A percentile compares a stretch with the other conserved stretches of the same genome.
Conservation (phyloP, 1,284 basidiomycete genomes). For the Pseudozyma thailandica region DNA sequence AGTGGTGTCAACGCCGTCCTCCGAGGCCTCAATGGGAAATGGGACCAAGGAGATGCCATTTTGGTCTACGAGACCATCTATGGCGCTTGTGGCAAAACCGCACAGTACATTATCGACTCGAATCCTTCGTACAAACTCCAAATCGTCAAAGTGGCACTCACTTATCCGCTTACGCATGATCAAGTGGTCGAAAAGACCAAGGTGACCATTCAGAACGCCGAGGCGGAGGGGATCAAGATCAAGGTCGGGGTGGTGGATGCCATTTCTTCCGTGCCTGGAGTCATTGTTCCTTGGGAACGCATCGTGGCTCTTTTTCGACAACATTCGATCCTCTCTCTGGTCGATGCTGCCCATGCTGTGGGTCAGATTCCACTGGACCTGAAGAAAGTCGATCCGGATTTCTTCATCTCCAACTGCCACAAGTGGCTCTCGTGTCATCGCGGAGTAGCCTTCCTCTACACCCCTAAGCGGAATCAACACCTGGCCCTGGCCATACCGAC, state of each 20-base stretch:
- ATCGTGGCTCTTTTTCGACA: slow-evolving; percentile 69
- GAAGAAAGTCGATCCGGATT: slow-evolving; percentile 59
- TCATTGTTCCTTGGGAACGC: slow-evolving; percentile 81
- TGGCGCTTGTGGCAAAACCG: slow-evolving; percentile 57
- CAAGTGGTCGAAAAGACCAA: slow-evolving; percentile 61
- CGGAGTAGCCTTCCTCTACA: slow-evolving; percentile 79
- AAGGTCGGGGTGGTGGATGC: slow-evolving; percentile 82
- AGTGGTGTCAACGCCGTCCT: slow-evolving; percentile 64
- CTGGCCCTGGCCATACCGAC: slow-evolving; percentile 82
- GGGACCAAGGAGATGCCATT: slow-evolving; percentile 61
- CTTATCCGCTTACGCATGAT: slow-evolving; percentile 60
- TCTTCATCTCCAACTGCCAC: slow-evolving; percentile 60
- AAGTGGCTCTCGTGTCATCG: slow-evolving; percentile 75
- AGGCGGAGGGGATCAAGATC: slow-evolving; percentile 75
- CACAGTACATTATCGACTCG: slow-evolving; percentile 64
- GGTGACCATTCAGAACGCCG: slow-evolving; percentile 19
- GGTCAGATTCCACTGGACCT: slow-evolving; percentile 71
- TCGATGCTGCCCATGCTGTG: slow-evolving; percentile 87
- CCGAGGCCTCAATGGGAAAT: slow-evolving; percentile 50
- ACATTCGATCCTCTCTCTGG: slow-evolving; percentile 55
- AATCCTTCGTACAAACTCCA: slow-evolving; percentile 40
- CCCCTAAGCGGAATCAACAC: slow-evolving; percentile 81
- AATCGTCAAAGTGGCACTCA: slow-evolving; percentile 55
- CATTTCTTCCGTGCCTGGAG: slow-evolving; percentile 79
- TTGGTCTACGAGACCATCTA: slow-evolving; percentile 59